Base-by-base conservation (phyloP, 1,284 basidiomycete species). In the Apiotrichum domesticum region DNA sequence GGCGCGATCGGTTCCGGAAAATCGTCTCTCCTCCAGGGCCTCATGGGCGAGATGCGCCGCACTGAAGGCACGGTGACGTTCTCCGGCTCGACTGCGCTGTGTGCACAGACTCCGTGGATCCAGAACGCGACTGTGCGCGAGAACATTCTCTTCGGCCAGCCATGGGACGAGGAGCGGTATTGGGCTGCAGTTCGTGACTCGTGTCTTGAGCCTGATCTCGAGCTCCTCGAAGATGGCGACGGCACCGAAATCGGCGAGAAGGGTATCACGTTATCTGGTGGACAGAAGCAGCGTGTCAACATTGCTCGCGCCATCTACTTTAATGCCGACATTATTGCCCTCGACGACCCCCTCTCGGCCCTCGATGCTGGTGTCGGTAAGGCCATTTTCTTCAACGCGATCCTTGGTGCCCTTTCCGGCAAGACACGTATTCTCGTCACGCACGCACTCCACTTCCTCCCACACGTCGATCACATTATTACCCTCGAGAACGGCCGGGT, bases 171-270 rank as follows among this genome's bases (percentile, higher is more conserved):
- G 64, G 82, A 83, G 47, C 80, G 83, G 46, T 94, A 91, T 70
- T 87, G 86, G 85, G 82, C 82, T 42, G 88, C 86, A 2, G 78
- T 93, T 15, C 79, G 80, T 10, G 85, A 87, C 66, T 82, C 88
- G 0, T 90, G 86, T 67, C 79, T 94, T 34, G 85, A 86, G 62
- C 81, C 84, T 2, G 90, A 94, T 76, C 77, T 94, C 32, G 86
- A 87, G 45, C 83, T 91, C 76, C 80, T 92, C 41, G 86, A 88
- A 1, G 80, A 88, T 58, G 88, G 88, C 4, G 90, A 96, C 68
- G 69, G 87, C 61, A 95, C 92, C 0, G 88, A 92, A 71, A 92
- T 95, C 51, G 91, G 91, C n/a, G 90, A 93, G 75, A 88, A 86
- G 77, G 85, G 78, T 46, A 74, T 76, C 62, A 78, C 74, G 54